phyloP scores from a whole-genome alignment of 805 yeast genomes.

The Yueomyces sp. region DNA sequence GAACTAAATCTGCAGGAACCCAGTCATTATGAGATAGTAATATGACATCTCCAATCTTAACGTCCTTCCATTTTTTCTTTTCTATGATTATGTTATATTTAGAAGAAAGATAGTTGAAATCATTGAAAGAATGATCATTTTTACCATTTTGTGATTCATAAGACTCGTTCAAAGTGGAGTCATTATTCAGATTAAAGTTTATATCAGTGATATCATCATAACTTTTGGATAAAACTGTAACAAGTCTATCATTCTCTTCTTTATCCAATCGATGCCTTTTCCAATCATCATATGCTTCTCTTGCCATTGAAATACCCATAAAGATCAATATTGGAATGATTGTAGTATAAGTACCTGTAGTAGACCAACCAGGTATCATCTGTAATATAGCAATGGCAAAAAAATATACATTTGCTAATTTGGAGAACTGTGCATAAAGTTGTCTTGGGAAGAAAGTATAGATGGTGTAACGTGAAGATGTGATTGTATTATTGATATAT shows the following conservation, averaged over 20 bases:
- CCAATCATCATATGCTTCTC: constrained; percentile 93
- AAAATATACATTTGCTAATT: constrained; percentile 84
- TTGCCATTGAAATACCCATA: constrained; percentile 73
- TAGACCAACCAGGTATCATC: constrained; percentile 94
- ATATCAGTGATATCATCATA: not conserved
- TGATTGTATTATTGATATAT: constrained; percentile 54
- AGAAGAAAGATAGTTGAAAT: not conserved
- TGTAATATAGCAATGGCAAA: constrained; percentile 83
- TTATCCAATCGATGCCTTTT: constrained; percentile 75
- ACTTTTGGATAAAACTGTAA: constrained; percentile 26
- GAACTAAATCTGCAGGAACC: constrained; percentile 83
- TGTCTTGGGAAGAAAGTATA: constrained; percentile 82
- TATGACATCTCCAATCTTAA: constrained; percentile 81
- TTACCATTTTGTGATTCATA: not conserved
- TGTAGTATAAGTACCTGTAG: constrained; percentile 92
- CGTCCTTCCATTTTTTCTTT: constrained; percentile 50
- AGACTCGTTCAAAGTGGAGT: not conserved
- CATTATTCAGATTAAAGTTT: not conserved
- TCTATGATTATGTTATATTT: constrained; percentile 1
- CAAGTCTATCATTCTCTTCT: constrained; percentile 57
- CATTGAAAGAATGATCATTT: not conserved
- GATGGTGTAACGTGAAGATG: constrained; percentile 76
- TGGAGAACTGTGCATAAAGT: constrained; percentile 80
- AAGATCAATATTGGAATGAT: constrained; percentile 79
- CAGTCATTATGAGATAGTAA: constrained; percentile 69